Evolutionary conservation across 768 basidiomycete genomes (phyloP).

Genomic region (Boletellus ananiceps): DNA sequence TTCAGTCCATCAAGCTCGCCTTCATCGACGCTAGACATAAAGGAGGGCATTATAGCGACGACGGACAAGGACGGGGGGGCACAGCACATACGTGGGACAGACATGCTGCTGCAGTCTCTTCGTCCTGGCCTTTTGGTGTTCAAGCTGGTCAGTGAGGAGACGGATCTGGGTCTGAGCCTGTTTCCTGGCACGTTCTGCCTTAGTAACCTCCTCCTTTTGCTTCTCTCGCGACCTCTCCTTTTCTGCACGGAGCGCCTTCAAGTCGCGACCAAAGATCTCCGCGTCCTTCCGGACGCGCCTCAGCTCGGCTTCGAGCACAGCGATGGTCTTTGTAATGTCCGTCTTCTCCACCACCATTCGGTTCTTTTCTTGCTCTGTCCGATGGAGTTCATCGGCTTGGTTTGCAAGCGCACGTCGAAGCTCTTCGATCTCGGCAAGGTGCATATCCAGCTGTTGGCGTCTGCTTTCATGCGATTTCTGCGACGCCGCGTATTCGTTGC

Average conservation of each 20-base stretch:
- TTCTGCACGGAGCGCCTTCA: conserved; percentile 61
- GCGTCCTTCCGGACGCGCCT: conserved; percentile 71
- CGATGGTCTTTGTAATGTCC: conserved; percentile 64
- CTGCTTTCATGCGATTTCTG: conserved; percentile 67
- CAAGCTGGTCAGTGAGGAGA: conserved; percentile 62
- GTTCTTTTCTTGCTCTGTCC: conserved; percentile 59
- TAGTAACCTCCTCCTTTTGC: conserved; percentile 51
- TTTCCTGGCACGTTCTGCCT: conserved; percentile 60
- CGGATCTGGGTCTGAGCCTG: conserved; percentile 64
- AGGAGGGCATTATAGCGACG: neutral
- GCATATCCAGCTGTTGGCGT: conserved; percentile 69
- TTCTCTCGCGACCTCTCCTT: conserved; percentile 58
- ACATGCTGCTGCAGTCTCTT: conserved; percentile 48
- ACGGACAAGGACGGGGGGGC: neutral
- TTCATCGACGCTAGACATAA: conserved; percentile 41
- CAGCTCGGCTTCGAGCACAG: conserved; percentile 66
- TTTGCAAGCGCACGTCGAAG: conserved; percentile 63
- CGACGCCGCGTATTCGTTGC: conserved; percentile 54
- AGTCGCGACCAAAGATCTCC: conserved; percentile 71
- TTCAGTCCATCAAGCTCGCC: conserved; percentile 51
- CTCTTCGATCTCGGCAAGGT: conserved; percentile 69
- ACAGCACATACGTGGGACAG: conserved; percentile 50
- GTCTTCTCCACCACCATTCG: conserved; percentile 58
- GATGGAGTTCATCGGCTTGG: conserved; percentile 59
- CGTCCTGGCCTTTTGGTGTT: conserved; percentile 41